A percentile compares a stretch with the other conserved stretches of the same genome.
These are phyloP conservation scores for Nothophoma quercina DNA, from an alignment of 2,329 filamentous ascomycete genomes.

Conservation along the genomic window DNA sequence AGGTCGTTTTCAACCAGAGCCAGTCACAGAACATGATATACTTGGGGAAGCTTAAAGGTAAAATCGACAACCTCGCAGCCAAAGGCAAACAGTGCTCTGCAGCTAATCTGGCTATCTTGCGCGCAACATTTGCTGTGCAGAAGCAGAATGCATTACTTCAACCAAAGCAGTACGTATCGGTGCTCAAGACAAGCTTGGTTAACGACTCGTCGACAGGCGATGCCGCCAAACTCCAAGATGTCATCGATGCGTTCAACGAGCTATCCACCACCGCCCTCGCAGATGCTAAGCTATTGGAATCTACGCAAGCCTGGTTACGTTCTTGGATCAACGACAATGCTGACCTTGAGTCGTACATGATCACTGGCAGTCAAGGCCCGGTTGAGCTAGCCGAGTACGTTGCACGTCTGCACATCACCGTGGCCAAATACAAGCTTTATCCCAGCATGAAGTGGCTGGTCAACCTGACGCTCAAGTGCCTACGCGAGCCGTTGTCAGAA, in stretches of 20 bases:
- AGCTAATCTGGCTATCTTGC: slow-evolving; percentile 34
- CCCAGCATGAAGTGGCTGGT: slow-evolving; percentile 30
- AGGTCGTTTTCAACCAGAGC: slow-evolving; percentile 45
- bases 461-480: slow-evolving; percentile 30
- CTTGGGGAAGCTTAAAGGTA: slow-evolving; percentile 36
- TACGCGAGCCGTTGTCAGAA: slow-evolving; percentile 23
- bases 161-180: slow-evolving; percentile 30
- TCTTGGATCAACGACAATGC: slow-evolving; percentile 32
- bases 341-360: slow-evolving; percentile 30
- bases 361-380: slow-evolving; percentile 12
- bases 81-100: slow-evolving; percentile 32
- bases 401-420: slow-evolving; percentile 28
- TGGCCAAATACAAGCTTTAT: slow-evolving; percentile 37
- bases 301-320: slow-evolving; percentile 28
- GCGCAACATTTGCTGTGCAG: slow-evolving; percentile 34
- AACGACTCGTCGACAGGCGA: slow-evolving; percentile 18
- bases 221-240: slow-evolving; percentile 19
- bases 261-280: slow-evolving; percentile 27
- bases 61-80: slow-evolving; percentile 28
- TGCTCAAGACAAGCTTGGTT: slow-evolving; percentile 31
- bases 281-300: slow-evolving; percentile 24
- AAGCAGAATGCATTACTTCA: slow-evolving; percentile 32
- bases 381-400: slow-evolving; percentile 25
- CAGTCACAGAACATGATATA: slow-evolving; percentile 44
- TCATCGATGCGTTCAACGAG: slow-evolving; percentile 42